Conservation (phyloP, 345 rosid species). For the Abelmoschus esculentus region DNA sequence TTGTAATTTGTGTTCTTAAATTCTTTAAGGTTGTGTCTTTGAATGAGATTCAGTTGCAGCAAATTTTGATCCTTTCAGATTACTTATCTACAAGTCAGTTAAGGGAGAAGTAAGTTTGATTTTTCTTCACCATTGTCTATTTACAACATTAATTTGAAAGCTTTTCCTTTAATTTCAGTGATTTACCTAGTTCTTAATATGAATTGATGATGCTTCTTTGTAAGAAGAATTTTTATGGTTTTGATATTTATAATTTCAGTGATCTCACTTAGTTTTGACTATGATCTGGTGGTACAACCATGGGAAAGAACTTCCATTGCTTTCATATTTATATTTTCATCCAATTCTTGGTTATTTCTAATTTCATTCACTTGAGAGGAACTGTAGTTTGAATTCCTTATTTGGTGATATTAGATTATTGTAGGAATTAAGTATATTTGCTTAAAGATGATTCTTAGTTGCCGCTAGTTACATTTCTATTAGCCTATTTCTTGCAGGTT, state of each 20-base stretch:
- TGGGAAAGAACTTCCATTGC: not conserved
- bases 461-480: not conserved
- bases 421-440: not conserved
- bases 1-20: conserved; percentile 5
- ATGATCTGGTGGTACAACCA: not conserved
- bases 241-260: no score
- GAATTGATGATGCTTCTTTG: no score
- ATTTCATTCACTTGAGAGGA: not conserved
- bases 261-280: not conserved
- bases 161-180: not conserved
- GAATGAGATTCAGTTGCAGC: conserved; percentile 69
- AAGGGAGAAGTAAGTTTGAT: conserved; percentile 67
- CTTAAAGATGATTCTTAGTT: not conserved
- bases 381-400: not conserved
- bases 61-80: conserved; percentile 59
- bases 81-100: conserved; percentile 57
- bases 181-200: not conserved
- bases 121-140: not conserved
- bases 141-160: not conserved
- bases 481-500: not conserved
- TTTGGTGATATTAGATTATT: not conserved
- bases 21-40: conserved; percentile 45
- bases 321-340: conserved; percentile 1
- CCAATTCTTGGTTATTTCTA: not conserved
- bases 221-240: no score